Conservation (phyloP, 2,329 filamentous ascomycete species). For the Pseudogymnoascus sp. region DNA sequence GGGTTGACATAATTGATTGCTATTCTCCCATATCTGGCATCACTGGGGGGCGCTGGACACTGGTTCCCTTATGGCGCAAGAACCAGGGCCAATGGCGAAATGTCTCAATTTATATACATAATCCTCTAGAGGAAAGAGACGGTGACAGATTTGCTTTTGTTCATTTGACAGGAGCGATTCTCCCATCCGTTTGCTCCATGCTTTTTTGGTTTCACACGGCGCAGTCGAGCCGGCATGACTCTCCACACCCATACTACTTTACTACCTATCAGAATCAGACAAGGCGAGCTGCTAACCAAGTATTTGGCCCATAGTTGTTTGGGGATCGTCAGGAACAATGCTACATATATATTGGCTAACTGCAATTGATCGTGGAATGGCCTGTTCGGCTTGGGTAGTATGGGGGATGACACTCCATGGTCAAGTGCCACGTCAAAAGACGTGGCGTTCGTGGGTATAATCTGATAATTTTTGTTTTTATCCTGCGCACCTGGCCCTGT, state of each 20-base stretch:
- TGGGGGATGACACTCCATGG: neutral
- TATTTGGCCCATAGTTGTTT: neutral
- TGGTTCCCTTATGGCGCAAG: constrained; percentile 2
- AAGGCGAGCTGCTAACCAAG: neutral
- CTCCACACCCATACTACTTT: neutral
- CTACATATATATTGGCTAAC: neutral
- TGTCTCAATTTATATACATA: constrained; percentile 4
- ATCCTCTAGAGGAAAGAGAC: neutral
- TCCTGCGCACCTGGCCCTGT: neutral
- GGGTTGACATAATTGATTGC: neutral
- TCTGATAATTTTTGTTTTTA: constrained; percentile 1
- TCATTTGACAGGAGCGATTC: neutral
- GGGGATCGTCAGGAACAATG: constrained; percentile 1
- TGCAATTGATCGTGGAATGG: neutral
- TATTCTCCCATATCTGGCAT: constrained; percentile 6
- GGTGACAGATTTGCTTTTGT: neutral
- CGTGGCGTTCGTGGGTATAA: neutral
- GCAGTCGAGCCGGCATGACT: neutral
- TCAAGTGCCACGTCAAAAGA: constrained; percentile 6
- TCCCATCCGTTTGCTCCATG: neutral
- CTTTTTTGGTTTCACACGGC: neutral
- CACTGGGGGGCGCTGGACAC: neutral
- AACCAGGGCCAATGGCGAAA: constrained; percentile 7
- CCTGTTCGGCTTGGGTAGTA: neutral
- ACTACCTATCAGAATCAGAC: neutral